These are phyloP conservation scores for Tribonema minus DNA, from an alignment of 108 stramenopile genomes.

Conservation along the genomic window DNA sequence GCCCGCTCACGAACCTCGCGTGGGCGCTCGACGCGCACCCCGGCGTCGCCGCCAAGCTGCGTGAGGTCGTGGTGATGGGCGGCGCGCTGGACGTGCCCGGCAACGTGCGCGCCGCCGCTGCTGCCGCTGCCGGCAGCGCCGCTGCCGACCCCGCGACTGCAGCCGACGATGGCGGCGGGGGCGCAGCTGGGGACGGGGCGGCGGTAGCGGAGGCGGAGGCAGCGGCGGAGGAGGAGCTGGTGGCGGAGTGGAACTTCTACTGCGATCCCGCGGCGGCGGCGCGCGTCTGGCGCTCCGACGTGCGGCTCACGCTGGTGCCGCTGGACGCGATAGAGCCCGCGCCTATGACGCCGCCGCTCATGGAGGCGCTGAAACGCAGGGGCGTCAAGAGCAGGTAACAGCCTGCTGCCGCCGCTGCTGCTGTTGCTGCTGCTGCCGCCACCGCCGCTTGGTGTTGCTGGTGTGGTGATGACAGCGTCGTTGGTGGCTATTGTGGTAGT, in stretches of 20 bases:
- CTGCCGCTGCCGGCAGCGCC: background rate
- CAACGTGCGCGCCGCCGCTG: background rate
- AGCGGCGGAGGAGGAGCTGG: no score
- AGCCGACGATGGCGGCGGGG: background rate
- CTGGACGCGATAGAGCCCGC: slow-evolving; percentile 22
- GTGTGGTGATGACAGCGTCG: background rate
- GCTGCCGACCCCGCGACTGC: background rate
- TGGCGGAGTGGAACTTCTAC: slow-evolving; percentile 37
- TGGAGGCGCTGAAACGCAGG: slow-evolving; percentile 1
- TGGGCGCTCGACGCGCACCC: slow-evolving; percentile 38
- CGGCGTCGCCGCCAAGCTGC: background rate
- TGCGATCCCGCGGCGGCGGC: slow-evolving; percentile 38
- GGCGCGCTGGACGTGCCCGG: slow-evolving; percentile 32
- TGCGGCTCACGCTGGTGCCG: slow-evolving; percentile 26
- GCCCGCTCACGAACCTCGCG: slow-evolving; percentile 31
- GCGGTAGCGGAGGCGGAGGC: no score
- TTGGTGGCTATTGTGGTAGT: background rate
- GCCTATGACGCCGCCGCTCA: no score
- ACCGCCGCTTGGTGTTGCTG: background rate
- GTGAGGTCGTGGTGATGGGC: slow-evolving; percentile 35
- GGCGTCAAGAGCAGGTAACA: background rate
- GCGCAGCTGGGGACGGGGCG: slow-evolving; percentile 11
- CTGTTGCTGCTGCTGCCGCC: background rate
- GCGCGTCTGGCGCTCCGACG: slow-evolving; percentile 32
- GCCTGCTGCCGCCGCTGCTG: background rate